Conservation (phyloP, 2,329 filamentous ascomycete species). For the Cladophialophora bantiana region DNA sequence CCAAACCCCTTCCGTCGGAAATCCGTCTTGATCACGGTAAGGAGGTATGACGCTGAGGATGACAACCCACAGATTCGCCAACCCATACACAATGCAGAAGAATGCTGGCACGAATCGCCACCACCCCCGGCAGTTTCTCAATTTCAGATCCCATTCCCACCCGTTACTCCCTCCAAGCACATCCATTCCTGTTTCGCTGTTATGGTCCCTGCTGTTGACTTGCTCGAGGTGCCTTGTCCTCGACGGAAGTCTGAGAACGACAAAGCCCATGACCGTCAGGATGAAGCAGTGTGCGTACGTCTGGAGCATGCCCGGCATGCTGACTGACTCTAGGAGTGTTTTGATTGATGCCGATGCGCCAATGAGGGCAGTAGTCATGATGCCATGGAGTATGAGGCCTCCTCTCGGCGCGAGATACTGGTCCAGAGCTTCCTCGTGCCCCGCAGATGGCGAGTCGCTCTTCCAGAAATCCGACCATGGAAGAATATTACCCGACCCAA, state of each 20-base stretch:
- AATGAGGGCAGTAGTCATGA: conserved; percentile 9
- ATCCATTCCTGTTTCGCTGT: background rate
- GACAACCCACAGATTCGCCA: conserved; percentile 7
- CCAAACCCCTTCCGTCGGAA: background rate
- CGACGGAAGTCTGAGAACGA: conserved; percentile 7
- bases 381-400: conserved; percentile 1
- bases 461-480: conserved; percentile 13
- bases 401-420: conserved; percentile 10
- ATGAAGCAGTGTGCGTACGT: conserved; percentile 10
- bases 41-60: conserved; percentile 11
- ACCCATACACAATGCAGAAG: conserved; percentile 9
- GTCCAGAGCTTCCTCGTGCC: background rate
- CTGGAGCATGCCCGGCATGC: conserved; percentile 6
- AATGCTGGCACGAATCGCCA: conserved; percentile 7
- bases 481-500: conserved; percentile 5
- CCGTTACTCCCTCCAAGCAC: background rate
- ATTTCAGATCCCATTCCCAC: conserved; percentile 13
- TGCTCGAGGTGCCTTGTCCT: conserved; percentile 1
- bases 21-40: conserved; percentile 11
- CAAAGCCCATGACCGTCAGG: conserved; percentile 11
- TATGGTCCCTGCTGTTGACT: background rate
- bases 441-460: conserved; percentile 2
- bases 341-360: conserved; percentile 5
- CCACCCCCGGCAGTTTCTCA: conserved; percentile 7
- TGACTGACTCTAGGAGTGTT: conserved; percentile 8